Conservation (phyloP, 192 early-diverging fungal species). For the Coemansia sp. region DNA sequence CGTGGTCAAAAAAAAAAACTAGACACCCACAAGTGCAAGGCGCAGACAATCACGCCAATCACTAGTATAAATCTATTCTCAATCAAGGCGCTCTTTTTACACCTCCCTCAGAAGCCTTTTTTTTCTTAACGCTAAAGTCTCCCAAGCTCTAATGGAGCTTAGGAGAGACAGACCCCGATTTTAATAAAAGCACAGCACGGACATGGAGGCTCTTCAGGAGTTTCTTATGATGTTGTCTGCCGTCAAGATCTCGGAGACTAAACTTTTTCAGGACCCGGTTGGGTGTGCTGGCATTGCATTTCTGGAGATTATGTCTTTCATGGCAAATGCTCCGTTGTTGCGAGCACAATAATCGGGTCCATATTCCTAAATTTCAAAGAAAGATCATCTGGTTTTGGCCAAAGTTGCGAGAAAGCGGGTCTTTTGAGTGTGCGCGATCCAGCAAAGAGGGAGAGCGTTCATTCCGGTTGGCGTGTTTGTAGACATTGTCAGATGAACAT, state of each 20-base stretch:
- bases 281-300: constrained; percentile 42
- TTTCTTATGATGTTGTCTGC: constrained; percentile 52
- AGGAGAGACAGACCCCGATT: constrained; percentile 52
- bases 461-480: too few species aligned
- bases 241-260: constrained; percentile 56
- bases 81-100: not conserved
- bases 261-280: constrained; percentile 19
- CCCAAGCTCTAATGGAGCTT: constrained; percentile 1
- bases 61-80: not conserved
- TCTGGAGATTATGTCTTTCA: constrained; percentile 32
- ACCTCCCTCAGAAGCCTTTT: not conserved
- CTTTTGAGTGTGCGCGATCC: too few species aligned
- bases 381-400: too few species aligned
- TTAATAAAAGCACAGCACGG: constrained; percentile 56
- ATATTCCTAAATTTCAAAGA: constrained; percentile 17
- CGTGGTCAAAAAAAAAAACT: too few species aligned
- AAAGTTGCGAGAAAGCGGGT: too few species aligned
- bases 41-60: not conserved
- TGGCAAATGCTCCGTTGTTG: constrained; percentile 33
- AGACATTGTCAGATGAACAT: too few species aligned
- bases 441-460: too few species aligned
- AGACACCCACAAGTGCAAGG: not conserved
- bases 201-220: constrained; percentile 24
- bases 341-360: constrained; percentile 50
- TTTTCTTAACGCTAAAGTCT: constrained; percentile 52